Evolutionary conservation across 306 rosid species (phyloP), one percentile per base, ranked within the genome.

Genomic region (Sindora glabra): DNA sequence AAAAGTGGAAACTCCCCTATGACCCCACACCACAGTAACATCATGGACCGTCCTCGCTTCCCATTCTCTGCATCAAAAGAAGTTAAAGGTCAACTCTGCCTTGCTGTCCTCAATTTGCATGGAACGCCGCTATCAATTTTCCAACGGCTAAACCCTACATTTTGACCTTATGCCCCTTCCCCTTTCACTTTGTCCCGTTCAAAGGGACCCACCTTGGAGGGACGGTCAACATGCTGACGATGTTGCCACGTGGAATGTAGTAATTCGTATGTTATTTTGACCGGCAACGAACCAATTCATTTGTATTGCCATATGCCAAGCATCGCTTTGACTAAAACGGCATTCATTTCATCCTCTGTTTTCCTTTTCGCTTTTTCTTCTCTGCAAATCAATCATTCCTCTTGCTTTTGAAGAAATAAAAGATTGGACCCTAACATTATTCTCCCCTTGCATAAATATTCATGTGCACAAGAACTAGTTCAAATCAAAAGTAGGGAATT

Each of bases 61-160:
- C 54, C 34, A 10, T 45, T 37, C 56, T 4, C 33, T 74, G 83
- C 86, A 78, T 85, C 58, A 76, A 88, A 82, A 76, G 86, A 59
- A 50, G 86, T 45, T 46, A 76, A 80, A 74, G 87, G 94, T 88
- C 94, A 88, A 88, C 89, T 75, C 71, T 70, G 68, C 81, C 77
- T 55, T 71, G 36, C 81, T 79, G 88, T 87, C 86, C 25, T 71
- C 82, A 86, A 83, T n/a, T n/a, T n/a, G n/a, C n/a, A n/a, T n/a
- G n/a, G n/a, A n/a, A n/a, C n/a, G n/a, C n/a, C n/a, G n/a, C n/a
- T n/a, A 48, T 52, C 65, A 30, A 16, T 4, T 33, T 75, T 77
- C 83, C 69, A 88, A 88, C 96, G 94, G 90, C 87, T 85, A 78
- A 40, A 70, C 70, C 17, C 59, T 3, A 46, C 74, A 85, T 82